Conservation (phyloP, 2,329 filamentous ascomycete species). For the Exutisphaerella laricina region DNA sequence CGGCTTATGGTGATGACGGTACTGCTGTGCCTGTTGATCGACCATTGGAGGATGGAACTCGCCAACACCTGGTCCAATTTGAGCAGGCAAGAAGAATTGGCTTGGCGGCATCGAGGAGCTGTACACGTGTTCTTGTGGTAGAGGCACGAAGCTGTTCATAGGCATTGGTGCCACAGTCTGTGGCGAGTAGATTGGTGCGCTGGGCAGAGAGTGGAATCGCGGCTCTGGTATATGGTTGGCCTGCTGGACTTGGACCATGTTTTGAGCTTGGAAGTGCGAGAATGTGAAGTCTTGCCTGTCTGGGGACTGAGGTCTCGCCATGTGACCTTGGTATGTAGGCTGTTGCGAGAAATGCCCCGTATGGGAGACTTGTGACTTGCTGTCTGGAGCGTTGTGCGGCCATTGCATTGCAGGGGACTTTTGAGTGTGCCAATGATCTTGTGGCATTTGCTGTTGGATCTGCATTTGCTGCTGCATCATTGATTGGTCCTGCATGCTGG, state of each 20-base stretch:
- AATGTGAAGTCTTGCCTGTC: slow-evolving; percentile 16
- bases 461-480: background rate
- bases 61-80: slow-evolving; percentile 6
- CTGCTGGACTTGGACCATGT: slow-evolving; percentile 16
- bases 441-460: background rate
- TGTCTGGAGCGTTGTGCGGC: background rate
- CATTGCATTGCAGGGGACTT: background rate
- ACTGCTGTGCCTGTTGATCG: slow-evolving; percentile 5
- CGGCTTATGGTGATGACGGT: slow-evolving; percentile 8
- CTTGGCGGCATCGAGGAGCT: slow-evolving; percentile 8
- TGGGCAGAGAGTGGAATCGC: slow-evolving; percentile 20
- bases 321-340: slow-evolving; percentile 11
- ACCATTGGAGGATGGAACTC: background rate
- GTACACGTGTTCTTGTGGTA: slow-evolving; percentile 5
- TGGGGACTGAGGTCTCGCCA: no score
- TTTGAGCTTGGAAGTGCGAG: slow-evolving; percentile 9
- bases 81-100: slow-evolving; percentile 17
- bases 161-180: slow-evolving; percentile 10
- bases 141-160: slow-evolving; percentile 7
- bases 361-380: background rate
- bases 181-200: slow-evolving; percentile 17
- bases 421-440: background rate
- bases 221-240: slow-evolving; percentile 20
- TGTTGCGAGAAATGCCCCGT: background rate
- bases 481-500: background rate